Percentiles rank a stretch among this genome's conserved stretches.
Evolutionary conservation across 257 asterid species (phyloP).

Genomic region (Anisodus tanguticus): DNA sequence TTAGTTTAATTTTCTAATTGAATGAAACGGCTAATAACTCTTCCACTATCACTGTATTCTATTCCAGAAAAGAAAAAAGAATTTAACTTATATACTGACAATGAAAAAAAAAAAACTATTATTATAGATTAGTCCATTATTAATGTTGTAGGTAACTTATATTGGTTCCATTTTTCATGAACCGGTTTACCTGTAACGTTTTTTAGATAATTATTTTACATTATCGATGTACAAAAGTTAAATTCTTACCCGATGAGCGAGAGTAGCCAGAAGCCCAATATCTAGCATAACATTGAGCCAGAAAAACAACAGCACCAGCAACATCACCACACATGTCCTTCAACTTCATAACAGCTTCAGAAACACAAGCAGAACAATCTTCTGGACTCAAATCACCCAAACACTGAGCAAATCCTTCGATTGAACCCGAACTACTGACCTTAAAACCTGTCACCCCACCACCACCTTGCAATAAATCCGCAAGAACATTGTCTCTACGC

Average conservation of each 20-base stretch:
- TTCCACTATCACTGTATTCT: background rate
- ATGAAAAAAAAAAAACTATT: no score
- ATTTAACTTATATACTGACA: no score
- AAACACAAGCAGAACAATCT: constrained; percentile 49
- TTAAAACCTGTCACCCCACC: constrained; percentile 52
- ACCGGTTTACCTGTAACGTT: background rate
- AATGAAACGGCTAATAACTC: background rate
- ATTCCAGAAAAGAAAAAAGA: background rate
- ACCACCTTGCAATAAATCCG: constrained; percentile 39
- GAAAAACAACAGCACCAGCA: constrained; percentile 48
- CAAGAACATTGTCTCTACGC: constrained; percentile 66
- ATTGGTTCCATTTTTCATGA: background rate
- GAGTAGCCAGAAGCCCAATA: constrained; percentile 54
- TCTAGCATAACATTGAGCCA: constrained; percentile 52
- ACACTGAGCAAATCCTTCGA: constrained; percentile 50
- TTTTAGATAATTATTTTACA: no score
- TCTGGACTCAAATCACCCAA: constrained; percentile 43
- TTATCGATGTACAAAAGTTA: no score
- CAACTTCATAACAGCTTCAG: constrained; percentile 43
- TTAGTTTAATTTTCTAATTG: background rate
- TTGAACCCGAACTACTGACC: constrained; percentile 48
- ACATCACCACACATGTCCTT: constrained; percentile 49
- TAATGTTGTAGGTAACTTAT: no score
- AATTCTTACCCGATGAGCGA: constrained; percentile 40
- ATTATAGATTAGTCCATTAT: no score